These are phyloP conservation scores for Solanum rostratum DNA, from an alignment of 257 asterid species.

Conservation along the genomic window DNA sequence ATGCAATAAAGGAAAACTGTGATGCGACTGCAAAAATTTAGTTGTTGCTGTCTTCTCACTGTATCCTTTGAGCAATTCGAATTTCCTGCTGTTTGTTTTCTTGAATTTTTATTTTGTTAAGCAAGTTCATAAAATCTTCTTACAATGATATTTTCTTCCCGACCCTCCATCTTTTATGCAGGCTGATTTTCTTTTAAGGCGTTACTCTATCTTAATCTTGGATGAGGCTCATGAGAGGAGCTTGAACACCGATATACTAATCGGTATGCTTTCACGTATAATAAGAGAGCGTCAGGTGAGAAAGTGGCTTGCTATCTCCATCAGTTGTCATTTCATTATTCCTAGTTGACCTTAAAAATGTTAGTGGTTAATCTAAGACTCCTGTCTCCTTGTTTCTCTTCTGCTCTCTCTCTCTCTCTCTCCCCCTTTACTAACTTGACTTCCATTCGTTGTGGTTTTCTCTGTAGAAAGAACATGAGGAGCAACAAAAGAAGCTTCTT, in stretches of 20 bases:
- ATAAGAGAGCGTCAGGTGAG: slow-evolving; percentile 69
- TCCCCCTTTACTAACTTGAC: not conserved
- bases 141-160: not conserved
- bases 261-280: slow-evolving; percentile 99
- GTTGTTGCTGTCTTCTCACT: not conserved
- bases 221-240: slow-evolving; percentile 99
- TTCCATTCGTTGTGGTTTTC: not conserved
- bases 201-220: slow-evolving; percentile 77
- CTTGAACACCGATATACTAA: slow-evolving; percentile 91
- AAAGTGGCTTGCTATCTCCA: not conserved
- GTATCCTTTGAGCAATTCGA: not conserved
- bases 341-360: not conserved
- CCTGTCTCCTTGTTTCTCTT: not conserved
- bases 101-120: not conserved
- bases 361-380: not conserved
- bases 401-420: not conserved
- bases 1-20: not conserved
- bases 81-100: not conserved
- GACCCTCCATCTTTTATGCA: slow-evolving; percentile 11
- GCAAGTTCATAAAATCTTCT: not conserved
- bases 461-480: slow-evolving; percentile 54
- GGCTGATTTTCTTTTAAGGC: slow-evolving; percentile 77
- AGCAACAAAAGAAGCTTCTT: slow-evolving; percentile 50
- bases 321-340: not conserved
- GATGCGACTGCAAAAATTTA: not conserved